Evolutionary conservation across 768 basidiomycete genomes (phyloP), one percentile per base, ranked within the genome.

Genomic region (Pleurotus eryngii): DNA sequence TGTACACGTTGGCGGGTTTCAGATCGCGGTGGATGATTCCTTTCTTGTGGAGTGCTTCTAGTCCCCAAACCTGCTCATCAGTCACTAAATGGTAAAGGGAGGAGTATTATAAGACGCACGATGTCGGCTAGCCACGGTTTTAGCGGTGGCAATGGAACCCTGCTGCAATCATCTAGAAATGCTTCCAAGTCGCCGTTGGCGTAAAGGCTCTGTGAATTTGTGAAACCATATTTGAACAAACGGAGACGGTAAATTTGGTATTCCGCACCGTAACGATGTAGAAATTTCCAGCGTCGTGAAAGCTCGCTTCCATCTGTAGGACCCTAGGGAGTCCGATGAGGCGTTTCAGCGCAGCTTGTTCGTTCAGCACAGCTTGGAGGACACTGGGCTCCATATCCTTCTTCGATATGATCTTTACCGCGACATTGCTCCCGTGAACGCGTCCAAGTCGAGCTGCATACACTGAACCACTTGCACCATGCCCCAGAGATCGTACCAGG

Each of bases 21-120:
- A 92, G 73, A 67, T 92, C 90, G 30, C 90, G 78, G 61, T 92
- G 90, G 1, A 90, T 86, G 60, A 91, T 85, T 45, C 86, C 86
- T 64, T 84, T 82, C 54, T 78, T 74, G 65, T 92, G 90, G 55
- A 89, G 73, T 67, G 85, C 86, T 5, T 82, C 83, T n/a, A 90
- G 81, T 0, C 59, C 59, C 17, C 30, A 26, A 24, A 61, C 43
- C n/a, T 61, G 14, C 22, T 26, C 15, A 18, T 26, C 22, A n/a
- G 49, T 40, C 42, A 35, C 49, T 9, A 24, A 12, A 27, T n/a
- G 18, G 12, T 5, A 27, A 22, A 37, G 55, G 14, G 18, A 56
- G 43, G 30, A 35, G 57, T 24, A 43, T 8, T 17, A 22, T 46
- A 24, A 17, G 17, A 17, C 22, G 17, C 15, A 46, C 20, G 5